These are phyloP conservation scores for Trypethelium eluteriae DNA, from an alignment of 495 filamentous ascomycete genomes.

Conservation along the genomic window DNA sequence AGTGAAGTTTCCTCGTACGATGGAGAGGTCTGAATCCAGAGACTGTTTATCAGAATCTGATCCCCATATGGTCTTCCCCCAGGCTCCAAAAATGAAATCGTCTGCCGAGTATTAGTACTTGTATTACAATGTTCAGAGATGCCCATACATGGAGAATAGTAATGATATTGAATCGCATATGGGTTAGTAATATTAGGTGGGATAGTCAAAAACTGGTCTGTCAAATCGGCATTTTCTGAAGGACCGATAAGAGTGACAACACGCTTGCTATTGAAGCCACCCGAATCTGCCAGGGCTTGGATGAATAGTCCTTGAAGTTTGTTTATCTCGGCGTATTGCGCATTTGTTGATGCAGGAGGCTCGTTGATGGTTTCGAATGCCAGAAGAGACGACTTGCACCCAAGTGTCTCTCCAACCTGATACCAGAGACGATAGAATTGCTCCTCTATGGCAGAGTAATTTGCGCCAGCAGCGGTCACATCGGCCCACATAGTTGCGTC, in stretches of 20 bases:
- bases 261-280: constrained; percentile 49
- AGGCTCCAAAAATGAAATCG: constrained; percentile 47
- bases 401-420: constrained; percentile 51
- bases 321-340: constrained; percentile 47
- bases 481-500: constrained; percentile 57
- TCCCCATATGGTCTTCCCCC: constrained; percentile 57
- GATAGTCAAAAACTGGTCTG: constrained; percentile 45
- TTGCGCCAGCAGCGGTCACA: constrained; percentile 40
- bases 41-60: constrained; percentile 46
- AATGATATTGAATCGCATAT: constrained; percentile 57
- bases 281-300: constrained; percentile 46
- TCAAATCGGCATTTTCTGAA: constrained; percentile 46
- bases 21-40: constrained; percentile 45
- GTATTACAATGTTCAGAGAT: constrained; percentile 13
- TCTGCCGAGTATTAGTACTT: constrained; percentile 29
- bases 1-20: constrained; percentile 47
- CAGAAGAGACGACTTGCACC: constrained; percentile 47
- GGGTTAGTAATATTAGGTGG: constrained; percentile 44
- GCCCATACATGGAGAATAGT: constrained; percentile 51
- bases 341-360: constrained; percentile 44
- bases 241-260: constrained; percentile 52
- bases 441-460: constrained; percentile 49
- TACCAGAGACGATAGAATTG: constrained; percentile 52
- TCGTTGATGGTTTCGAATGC: constrained; percentile 58
- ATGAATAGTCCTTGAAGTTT: constrained; percentile 53